Evolutionary conservation across 768 basidiomycete genomes (phyloP).

Genomic region (Dentipellis fragilis): DNA sequence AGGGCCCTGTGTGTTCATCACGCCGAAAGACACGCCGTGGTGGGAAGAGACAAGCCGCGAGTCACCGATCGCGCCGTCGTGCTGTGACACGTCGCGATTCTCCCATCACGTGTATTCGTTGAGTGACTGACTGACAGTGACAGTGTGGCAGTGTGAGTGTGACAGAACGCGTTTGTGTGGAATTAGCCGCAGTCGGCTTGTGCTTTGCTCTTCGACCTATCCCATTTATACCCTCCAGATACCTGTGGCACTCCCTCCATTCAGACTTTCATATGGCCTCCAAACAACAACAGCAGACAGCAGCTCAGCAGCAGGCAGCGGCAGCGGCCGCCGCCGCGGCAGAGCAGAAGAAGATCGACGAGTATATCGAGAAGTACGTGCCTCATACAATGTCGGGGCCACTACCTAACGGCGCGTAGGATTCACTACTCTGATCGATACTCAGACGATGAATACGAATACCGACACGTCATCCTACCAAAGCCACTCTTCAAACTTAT

Average conservation of each 20-base stretch:
- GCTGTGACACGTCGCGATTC: too few species aligned
- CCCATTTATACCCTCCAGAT: slow-evolving; percentile 1
- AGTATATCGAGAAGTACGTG: slow-evolving; percentile 68
- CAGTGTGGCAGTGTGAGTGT: not conserved
- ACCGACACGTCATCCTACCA: slow-evolving; percentile 94
- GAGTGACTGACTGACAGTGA: not conserved
- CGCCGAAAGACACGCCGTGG: too few species aligned
- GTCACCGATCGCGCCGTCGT: too few species aligned
- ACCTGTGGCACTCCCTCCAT: not conserved
- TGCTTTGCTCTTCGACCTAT: not conserved
- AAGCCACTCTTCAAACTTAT: slow-evolving; percentile 91
- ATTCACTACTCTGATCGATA: slow-evolving; percentile 91
- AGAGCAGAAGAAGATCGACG: slow-evolving; percentile 36
- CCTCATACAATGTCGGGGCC: slow-evolving; percentile 8
- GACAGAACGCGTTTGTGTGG: not conserved
- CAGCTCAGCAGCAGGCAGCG: slow-evolving; percentile 2
- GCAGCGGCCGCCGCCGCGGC: slow-evolving; percentile 13
- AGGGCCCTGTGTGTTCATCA: too few species aligned
- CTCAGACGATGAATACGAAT: slow-evolving; percentile 87
- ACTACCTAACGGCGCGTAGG: slow-evolving; percentile 25
- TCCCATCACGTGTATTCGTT: too few species aligned
- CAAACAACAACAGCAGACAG: slow-evolving; percentile 4
- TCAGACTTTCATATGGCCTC: slow-evolving; percentile 6
- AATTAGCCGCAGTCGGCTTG: not conserved
- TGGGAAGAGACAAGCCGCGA: too few species aligned